Base-by-base conservation (phyloP, 192 early-diverging fungal genomes). In the Backusella westeae region DNA sequence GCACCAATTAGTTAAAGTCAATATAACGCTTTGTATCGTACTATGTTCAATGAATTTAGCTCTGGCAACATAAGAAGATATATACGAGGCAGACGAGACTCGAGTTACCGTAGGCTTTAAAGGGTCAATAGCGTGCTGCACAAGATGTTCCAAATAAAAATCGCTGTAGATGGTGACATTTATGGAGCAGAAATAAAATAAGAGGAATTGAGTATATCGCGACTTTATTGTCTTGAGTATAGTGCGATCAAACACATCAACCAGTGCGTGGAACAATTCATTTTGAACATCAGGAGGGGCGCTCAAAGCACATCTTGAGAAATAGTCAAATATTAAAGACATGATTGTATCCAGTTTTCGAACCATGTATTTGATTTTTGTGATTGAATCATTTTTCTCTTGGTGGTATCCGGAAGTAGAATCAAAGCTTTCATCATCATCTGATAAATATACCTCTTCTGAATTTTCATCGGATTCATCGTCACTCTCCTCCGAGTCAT, bases 161-260 rank as follows among this genome's bases (percentile, higher is more conserved):
- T 96, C 93, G 0, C 91, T 88, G 70, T 91, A 97, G 69, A 82
- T 65, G 71, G 67, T 44, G n/a, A 86, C 34, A 69, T 90, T 89
- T 35, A 90, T 78, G 17, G 93, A 89, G 49, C 91, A 89, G 35
- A 89, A 85, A 83, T 95, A 96, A 76, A 98, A 99, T 32, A 96
- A 79, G 29, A 97, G 75, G 72, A 98, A 99, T 81, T 99, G 97
- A 8, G 93, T 93, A 82, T 96, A 95, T 38, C 95, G 90, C 52
- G 94, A 93, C 74, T 93, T 93, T 79, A 96, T 93, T 0, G 97
- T 99, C 3, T 93, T 91, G 23, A 98, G 78, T 29, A 97, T 87
- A 1, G 89, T 87, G 23, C 88, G 83, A 70, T 93, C 91, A 80
- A 98, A 99, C 34, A 96, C 87, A 26, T 90, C 88, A 17, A 98